Evolutionary conservation across 2,329 filamentous ascomycete species (phyloP).

Genomic region (Botrytis aclada): DNA sequence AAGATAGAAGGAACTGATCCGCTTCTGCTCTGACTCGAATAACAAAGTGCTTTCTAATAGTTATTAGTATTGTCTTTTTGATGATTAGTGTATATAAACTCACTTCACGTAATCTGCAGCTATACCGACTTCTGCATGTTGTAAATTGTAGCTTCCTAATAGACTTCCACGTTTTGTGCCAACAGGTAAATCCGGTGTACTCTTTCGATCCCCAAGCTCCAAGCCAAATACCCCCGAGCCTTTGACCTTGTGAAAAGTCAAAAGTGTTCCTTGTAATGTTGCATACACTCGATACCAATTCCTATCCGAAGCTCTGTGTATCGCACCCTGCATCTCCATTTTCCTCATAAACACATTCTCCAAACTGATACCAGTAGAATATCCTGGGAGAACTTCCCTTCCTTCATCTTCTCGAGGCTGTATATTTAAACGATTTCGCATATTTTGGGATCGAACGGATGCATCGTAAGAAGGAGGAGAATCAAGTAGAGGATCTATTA

Average conservation of each 20-base stretch:
- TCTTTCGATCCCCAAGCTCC: conserved; percentile 47
- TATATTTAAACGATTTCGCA: conserved; percentile 32
- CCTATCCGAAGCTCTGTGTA: conserved; percentile 58
- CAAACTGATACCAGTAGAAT: conserved; percentile 54
- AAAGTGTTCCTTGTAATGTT: conserved; percentile 63
- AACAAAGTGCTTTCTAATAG: conserved; percentile 50
- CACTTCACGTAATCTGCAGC: conserved; percentile 70
- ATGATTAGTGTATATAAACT: conserved; percentile 34
- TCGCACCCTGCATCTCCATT: conserved; percentile 64
- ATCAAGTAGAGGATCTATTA: conserved; percentile 13
- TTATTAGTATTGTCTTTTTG: not conserved
- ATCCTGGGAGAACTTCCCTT: conserved; percentile 51
- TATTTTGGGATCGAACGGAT: conserved; percentile 22
- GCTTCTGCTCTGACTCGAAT: conserved; percentile 70
- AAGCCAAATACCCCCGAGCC: conserved; percentile 52
- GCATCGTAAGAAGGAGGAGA: conserved; percentile 29
- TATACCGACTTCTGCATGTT: conserved; percentile 72
- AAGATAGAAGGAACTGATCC: conserved; percentile 70
- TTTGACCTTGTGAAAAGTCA: conserved; percentile 64
- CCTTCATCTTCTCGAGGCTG: conserved; percentile 41
- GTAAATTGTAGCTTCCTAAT: conserved; percentile 66
- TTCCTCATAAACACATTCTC: conserved; percentile 60
- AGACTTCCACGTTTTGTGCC: conserved; percentile 55
- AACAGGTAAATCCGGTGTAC: conserved; percentile 49
- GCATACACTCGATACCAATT: conserved; percentile 64